Evolutionary conservation across 2,329 filamentous ascomycete genomes (phyloP).

Genomic region (Neopestalotiopsis rosae): DNA sequence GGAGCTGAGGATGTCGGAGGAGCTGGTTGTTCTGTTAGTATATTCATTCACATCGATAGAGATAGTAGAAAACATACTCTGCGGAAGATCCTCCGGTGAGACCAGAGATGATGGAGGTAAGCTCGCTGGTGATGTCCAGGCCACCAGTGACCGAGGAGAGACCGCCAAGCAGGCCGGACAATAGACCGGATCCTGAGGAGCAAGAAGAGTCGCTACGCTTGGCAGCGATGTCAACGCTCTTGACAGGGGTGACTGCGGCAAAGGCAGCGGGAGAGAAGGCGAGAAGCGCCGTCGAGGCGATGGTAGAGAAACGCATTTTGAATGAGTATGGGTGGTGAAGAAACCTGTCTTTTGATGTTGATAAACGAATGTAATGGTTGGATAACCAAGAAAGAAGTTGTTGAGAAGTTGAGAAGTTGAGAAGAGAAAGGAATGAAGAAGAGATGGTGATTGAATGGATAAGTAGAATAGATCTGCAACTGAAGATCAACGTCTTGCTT

Average conservation of each 20-base stretch:
- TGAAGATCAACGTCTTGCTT: constrained; percentile 1
- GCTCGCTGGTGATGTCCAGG: background rate
- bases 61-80: background rate
- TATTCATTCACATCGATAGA: background rate
- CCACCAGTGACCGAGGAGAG: background rate
- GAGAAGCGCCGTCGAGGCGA: constrained; percentile 14
- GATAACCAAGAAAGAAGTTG: background rate
- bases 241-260: constrained; percentile 1
- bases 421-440: constrained; percentile 4
- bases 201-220: constrained; percentile 4
- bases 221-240: background rate
- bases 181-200: background rate
- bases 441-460: background rate
- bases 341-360: background rate
- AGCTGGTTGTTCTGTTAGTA: background rate
- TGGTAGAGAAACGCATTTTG: constrained; percentile 17
- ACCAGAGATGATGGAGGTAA: background rate
- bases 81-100: background rate
- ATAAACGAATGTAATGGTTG: background rate
- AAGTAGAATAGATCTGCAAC: background rate
- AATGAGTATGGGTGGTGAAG: background rate
- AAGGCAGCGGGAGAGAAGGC: constrained; percentile 15
- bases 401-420: background rate
- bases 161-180: background rate
- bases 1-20: constrained; percentile 7